Base-by-base conservation (phyloP, 2,329 filamentous ascomycete species). In the Penicillium oxalicum region DNA sequence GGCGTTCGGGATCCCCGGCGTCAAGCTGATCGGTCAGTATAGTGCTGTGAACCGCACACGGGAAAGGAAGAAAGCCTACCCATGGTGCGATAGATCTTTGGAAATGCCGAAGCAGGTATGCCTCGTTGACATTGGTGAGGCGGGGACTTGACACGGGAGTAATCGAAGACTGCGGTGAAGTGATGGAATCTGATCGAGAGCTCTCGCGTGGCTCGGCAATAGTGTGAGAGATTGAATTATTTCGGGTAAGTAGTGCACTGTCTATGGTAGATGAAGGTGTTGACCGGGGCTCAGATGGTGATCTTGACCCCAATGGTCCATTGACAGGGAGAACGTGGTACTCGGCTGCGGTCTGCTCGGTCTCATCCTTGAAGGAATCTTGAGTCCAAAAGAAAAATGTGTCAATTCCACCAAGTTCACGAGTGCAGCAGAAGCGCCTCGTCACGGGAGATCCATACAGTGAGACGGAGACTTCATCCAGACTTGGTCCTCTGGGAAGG, bases 351-450 rank as follows among this genome's bases (percentile, higher is more conserved):
- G 63, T 68, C 48, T 63, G 63, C 29, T 64, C 60, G 37, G 64
- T 68, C 47, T 68, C 65, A 52, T 68, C 65, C 51, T 67, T 64
- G 50, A 68, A 68, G 8, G 61, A 55, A 42, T 65, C 65, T 68
- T 47, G 27, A 4, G 39, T 29, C 32, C 40, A 52, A 50, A 40
- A 47, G 18, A 18, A 18, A 18, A 18, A 18, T 2, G 18, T 18
- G 18, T 18, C 18, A 18, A 18, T 18, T 18, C 18, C 2, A 18
- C 18, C 18, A 18, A 18, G 18, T 18, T 18, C 18, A 2, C 18
- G 18, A 18, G 18, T 1, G 18, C 1, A 18, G 1, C 18, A 18
- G 29, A 7, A 11, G 29, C 7, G 29, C 29, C 7, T 32, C 29
- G 29, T 32, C 8, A 32, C 11, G 18, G 18, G 18, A 18, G 29